Conservation (phyloP, 495 filamentous ascomycete species). For the Tuber calosporum region DNA sequence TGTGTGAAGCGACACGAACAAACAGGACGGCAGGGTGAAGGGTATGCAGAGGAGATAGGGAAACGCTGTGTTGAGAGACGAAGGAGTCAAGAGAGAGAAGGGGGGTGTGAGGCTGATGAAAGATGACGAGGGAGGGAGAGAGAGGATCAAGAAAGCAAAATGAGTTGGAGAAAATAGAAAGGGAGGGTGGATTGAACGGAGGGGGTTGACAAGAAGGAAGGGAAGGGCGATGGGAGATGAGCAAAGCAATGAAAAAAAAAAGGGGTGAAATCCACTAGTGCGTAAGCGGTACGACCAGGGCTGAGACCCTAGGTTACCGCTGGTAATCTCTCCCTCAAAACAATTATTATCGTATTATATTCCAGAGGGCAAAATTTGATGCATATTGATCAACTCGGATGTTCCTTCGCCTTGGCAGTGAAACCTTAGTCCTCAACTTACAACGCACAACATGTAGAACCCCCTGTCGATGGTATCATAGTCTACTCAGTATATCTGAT, state of each 20-base stretch:
- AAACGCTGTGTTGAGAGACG: conserved; percentile 38
- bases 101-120: conserved; percentile 35
- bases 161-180: conserved; percentile 16
- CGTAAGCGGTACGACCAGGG: conserved; percentile 6
- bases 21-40: conserved; percentile 23
- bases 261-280: neutral
- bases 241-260: conserved; percentile 28
- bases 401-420: neutral
- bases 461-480: neutral
- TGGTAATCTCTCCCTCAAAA: neutral
- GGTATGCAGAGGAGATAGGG: conserved; percentile 34
- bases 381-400: neutral
- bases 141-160: conserved; percentile 14
- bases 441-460: neutral
- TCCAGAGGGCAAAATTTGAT: neutral
- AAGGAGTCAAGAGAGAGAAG: conserved; percentile 24
- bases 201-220: conserved; percentile 32
- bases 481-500: neutral
- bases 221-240: conserved; percentile 39
- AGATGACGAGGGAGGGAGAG: conserved; percentile 39
- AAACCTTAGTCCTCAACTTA: neutral
- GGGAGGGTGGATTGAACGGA: conserved; percentile 32
- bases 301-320: neutral
- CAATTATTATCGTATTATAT: neutral
- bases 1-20: conserved; percentile 12